Conservation (phyloP, 768 basidiomycete genomes). For the Trametes meyenii region DNA sequence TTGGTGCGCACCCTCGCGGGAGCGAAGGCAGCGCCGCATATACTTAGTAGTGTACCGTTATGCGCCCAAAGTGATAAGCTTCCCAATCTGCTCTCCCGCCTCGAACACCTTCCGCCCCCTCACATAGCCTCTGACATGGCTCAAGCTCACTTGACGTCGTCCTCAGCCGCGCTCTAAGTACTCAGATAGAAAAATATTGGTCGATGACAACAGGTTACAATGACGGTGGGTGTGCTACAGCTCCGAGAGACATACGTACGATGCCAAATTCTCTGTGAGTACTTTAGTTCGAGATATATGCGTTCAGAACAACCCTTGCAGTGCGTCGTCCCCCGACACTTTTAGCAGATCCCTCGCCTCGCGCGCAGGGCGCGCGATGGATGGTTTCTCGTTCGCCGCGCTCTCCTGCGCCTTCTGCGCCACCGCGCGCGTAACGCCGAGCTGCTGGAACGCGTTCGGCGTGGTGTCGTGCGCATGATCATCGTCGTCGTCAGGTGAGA, state of each 20-base stretch:
- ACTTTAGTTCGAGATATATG: background rate
- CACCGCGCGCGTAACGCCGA: slow-evolving; percentile 61
- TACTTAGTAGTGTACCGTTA: no score
- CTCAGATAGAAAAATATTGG: slow-evolving; percentile 1
- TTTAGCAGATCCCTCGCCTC: slow-evolving; percentile 76
- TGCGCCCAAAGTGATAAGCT: no score
- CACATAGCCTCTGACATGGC: no score
- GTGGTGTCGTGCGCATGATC: slow-evolving; percentile 27
- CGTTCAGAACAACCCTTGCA: slow-evolving; percentile 24
- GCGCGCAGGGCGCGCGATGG: slow-evolving; percentile 76
- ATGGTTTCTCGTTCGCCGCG: slow-evolving; percentile 66
- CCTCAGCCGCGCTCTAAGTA: background rate
- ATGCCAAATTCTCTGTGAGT: no score
- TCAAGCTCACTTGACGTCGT: no score
- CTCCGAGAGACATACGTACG: background rate
- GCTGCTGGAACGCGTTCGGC: slow-evolving; percentile 65
- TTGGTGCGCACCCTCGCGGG: no score
- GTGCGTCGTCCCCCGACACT: slow-evolving; percentile 20
- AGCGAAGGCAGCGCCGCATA: no score
- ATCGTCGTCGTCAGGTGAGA: slow-evolving; percentile 51
- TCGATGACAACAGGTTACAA: background rate
- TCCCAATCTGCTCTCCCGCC: no score
- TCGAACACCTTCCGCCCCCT: no score
- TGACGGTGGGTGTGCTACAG: slow-evolving; percentile 1
- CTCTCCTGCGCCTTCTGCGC: slow-evolving; percentile 76